phyloP scores from a whole-genome alignment of 192 early-diverging fungal genomes.

The Linnemannia exigua region DNA sequence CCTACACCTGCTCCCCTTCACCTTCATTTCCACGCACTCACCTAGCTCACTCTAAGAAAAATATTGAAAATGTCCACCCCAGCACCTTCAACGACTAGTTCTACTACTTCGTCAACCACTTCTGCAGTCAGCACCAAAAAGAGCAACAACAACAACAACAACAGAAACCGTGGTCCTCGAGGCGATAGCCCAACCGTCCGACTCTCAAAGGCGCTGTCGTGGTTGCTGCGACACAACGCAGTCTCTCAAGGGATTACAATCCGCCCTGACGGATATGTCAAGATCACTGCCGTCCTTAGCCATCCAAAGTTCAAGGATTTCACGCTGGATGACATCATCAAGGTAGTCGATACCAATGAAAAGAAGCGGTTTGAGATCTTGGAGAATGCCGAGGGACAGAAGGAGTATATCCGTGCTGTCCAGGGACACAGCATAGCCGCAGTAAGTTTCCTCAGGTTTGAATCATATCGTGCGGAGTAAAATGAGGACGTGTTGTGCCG shows the following conservation, averaged over 20 bases:
- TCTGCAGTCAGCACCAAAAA: neutral
- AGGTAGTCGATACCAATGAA: slow-evolving; percentile 80
- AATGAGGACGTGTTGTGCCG: neutral
- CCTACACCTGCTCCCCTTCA: too few species aligned
- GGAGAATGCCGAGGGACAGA: slow-evolving; percentile 37
- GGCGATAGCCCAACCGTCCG: slow-evolving; percentile 50
- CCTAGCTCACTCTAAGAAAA: neutral
- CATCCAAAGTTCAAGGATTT: slow-evolving; percentile 67
- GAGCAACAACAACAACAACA: slow-evolving; percentile 20
- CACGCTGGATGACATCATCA: slow-evolving; percentile 74
- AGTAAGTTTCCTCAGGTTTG: slow-evolving; percentile 12
- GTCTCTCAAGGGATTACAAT: slow-evolving; percentile 81
- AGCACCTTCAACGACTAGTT: neutral
- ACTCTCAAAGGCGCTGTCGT: slow-evolving; percentile 84
- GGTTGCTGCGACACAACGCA: slow-evolving; percentile 89
- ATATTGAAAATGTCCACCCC: neutral
- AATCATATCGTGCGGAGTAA: too few species aligned
- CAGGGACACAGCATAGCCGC: slow-evolving; percentile 84
- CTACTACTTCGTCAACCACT: neutral
- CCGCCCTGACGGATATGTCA: slow-evolving; percentile 81
- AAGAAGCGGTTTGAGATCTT: slow-evolving; percentile 85
- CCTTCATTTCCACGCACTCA: neutral
- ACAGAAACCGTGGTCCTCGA: slow-evolving; percentile 16
- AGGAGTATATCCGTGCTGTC: slow-evolving; percentile 83
- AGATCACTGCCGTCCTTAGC: slow-evolving; percentile 75